Percentiles rank a stretch among this genome's conserved stretches.
Conservation (phyloP, 148 eudicot species). For the Heliamphora exappendiculata region DNA sequence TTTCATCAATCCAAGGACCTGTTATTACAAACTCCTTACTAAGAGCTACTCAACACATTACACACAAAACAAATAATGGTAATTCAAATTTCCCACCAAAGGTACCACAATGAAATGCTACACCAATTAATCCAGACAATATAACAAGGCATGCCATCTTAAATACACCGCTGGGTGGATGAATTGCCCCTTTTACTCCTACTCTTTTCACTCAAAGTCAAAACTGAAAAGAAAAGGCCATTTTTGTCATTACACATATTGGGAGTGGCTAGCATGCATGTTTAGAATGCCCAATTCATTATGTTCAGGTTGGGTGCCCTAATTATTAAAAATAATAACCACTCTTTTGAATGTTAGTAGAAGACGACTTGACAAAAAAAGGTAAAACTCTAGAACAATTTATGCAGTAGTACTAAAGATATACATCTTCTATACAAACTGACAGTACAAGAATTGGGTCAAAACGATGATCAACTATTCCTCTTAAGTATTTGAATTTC, state of each 20-base stretch:
- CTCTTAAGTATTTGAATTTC: background rate
- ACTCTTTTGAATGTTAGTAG: background rate
- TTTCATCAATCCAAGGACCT: slow-evolving; percentile 82
- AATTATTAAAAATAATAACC: background rate
- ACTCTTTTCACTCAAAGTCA: background rate
- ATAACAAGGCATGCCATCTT: background rate
- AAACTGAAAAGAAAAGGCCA: background rate
- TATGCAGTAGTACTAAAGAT: background rate
- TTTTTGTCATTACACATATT: background rate
- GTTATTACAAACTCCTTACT: slow-evolving; percentile 65
- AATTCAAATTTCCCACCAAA: slow-evolving; percentile 1
- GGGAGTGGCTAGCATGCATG: background rate
- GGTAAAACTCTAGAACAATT: background rate
- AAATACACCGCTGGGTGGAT: background rate
- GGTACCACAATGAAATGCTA: background rate
- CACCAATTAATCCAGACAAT: background rate
- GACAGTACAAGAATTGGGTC: background rate
- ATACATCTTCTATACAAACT: background rate
- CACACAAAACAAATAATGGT: background rate
- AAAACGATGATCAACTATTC: background rate
- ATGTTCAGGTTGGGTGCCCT: background rate
- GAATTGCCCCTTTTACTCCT: background rate
- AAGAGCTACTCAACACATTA: slow-evolving; percentile 29
- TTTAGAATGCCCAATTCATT: background rate
- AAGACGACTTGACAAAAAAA: background rate